A percentile compares a stretch with the other conserved stretches of the same genome.
Evolutionary conservation across 1,284 basidiomycete species (phyloP).

Genomic region (Ustilago trichophora): DNA sequence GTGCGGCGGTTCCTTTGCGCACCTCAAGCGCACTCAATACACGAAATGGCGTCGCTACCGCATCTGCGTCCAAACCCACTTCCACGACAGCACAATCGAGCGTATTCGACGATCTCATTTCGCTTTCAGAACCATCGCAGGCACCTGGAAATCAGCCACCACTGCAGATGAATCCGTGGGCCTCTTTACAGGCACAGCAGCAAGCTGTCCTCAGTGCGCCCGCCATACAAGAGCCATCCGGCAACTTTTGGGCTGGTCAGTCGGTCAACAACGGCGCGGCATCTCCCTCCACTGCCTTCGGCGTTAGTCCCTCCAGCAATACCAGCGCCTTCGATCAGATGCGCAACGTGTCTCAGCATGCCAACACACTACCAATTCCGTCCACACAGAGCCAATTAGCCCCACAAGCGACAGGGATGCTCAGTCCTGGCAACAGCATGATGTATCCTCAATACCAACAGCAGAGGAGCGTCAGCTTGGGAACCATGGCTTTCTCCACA

Average conservation of each 20-base stretch:
- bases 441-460: slow-evolving; percentile 37
- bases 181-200: slow-evolving; percentile 37
- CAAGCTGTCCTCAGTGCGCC: slow-evolving; percentile 39
- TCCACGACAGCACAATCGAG: slow-evolving; percentile 32
- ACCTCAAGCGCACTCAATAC: slow-evolving; percentile 35
- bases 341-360: slow-evolving; percentile 21
- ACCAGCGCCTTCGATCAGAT: slow-evolving; percentile 5
- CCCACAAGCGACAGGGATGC: slow-evolving; percentile 15
- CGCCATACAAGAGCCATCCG: slow-evolving; percentile 29
- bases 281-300: slow-evolving; percentile 11
- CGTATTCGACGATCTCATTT: slow-evolving; percentile 52
- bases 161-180: slow-evolving; percentile 52
- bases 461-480: slow-evolving; percentile 33
- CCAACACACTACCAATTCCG: slow-evolving; percentile 19
- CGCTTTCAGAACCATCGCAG: slow-evolving; percentile 21
- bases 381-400: not conserved
- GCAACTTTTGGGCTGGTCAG: slow-evolving; percentile 37
- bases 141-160: slow-evolving; percentile 26
- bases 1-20: slow-evolving; percentile 16
- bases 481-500: slow-evolving; percentile 42
- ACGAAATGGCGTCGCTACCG: slow-evolving; percentile 1
- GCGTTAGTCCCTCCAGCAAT: slow-evolving; percentile 18
- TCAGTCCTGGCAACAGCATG: slow-evolving; percentile 17
- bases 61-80: slow-evolving; percentile 5
- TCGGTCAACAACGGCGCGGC: not conserved